A percentile compares a stretch with the other conserved stretches of the same genome.
Conservation (phyloP, 164 flowering plant species). For the Saururus chinensis region DNA sequence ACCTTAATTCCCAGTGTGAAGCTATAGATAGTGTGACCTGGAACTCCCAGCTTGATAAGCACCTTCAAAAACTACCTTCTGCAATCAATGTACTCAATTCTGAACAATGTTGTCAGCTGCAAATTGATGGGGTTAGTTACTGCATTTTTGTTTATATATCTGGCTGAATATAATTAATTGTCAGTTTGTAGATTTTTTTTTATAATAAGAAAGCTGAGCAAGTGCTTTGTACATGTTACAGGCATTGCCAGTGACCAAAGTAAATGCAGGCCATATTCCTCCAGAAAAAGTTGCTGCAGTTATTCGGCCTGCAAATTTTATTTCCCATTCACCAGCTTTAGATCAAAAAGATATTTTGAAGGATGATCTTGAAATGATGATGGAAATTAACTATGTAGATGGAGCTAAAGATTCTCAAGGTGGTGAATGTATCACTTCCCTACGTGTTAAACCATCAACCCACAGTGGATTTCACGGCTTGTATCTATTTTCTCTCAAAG, state of each 20-base stretch:
- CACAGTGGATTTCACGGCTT: slow-evolving; percentile 47
- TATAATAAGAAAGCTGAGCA: neutral
- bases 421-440: slow-evolving; percentile 16
- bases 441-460: slow-evolving; percentile 21
- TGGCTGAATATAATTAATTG: neutral
- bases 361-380: slow-evolving; percentile 30
- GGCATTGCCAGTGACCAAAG: slow-evolving; percentile 35
- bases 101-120: slow-evolving; percentile 38
- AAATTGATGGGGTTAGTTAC: slow-evolving; percentile 50
- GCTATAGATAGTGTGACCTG: slow-evolving; percentile 31
- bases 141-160: neutral
- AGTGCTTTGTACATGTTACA: slow-evolving; percentile 13
- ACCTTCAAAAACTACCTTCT: slow-evolving; percentile 37
- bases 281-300: slow-evolving; percentile 56
- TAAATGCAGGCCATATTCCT: slow-evolving; percentile 41
- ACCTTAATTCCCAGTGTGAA: slow-evolving; percentile 28
- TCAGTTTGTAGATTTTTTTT: neutral
- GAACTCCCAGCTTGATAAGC: slow-evolving; percentile 35
- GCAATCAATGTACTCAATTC: slow-evolving; percentile 35
- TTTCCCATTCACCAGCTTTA: slow-evolving; percentile 19
- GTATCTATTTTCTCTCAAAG: slow-evolving; percentile 39
- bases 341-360: slow-evolving; percentile 50
- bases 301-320: slow-evolving; percentile 46
- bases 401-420: slow-evolving; percentile 5
- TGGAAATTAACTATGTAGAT: slow-evolving; percentile 24